Evolutionary conservation across 2,329 filamentous ascomycete species (phyloP).

Genomic region (Immersiporthe knoxdaviesiana): DNA sequence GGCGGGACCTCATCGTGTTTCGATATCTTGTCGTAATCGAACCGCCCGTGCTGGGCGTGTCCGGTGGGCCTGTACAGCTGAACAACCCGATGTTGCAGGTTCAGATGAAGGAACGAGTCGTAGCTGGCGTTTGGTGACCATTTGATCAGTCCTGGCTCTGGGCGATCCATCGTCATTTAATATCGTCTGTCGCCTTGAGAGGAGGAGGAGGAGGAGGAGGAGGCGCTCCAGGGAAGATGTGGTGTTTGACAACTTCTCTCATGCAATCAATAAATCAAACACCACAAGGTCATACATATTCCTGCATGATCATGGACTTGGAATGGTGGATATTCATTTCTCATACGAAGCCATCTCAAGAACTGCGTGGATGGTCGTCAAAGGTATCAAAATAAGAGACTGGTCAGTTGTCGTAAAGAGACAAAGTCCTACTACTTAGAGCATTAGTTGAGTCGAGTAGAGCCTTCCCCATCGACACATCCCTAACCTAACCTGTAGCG

Average conservation of each 20-base stretch:
- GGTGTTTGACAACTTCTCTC: neutral
- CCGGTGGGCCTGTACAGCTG: constrained; percentile 67
- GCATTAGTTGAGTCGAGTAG: neutral
- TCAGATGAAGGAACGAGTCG: constrained; percentile 68
- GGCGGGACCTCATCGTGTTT: constrained; percentile 67
- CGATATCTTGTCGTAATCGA: constrained; percentile 60
- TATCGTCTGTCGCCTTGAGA: neutral
- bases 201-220: neutral
- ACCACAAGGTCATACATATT: neutral
- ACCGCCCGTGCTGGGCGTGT: constrained; percentile 57
- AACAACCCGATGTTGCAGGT: constrained; percentile 64
- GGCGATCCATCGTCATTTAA: constrained; percentile 53
- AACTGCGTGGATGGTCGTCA: neutral
- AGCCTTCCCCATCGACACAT: neutral
- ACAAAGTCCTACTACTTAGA: neutral
- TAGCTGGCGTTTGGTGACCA: constrained; percentile 65
- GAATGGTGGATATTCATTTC: neutral
- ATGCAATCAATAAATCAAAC: neutral
- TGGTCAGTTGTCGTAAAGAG: neutral
- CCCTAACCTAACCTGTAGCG: neutral
- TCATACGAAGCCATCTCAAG: neutral
- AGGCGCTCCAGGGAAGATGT: neutral
- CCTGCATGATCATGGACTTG: neutral
- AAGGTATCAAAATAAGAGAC: neutral
- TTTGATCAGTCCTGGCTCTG: constrained; percentile 65